Base-by-base conservation (phyloP, 495 filamentous ascomycete genomes). In the Podospora pseudocomata region DNA sequence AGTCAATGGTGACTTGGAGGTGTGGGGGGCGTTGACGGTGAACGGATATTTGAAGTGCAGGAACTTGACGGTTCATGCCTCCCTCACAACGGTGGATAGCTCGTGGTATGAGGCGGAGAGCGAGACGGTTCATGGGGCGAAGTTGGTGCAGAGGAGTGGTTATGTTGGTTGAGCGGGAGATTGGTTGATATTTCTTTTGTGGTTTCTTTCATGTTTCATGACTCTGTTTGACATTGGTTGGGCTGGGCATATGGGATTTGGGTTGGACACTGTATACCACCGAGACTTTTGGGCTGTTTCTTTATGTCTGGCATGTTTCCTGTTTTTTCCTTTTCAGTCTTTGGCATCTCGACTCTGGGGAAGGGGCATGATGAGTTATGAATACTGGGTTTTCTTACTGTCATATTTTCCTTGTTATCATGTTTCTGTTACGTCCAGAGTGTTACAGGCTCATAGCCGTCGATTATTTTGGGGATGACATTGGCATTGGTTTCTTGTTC, bases 41-140 rank as follows among this genome's bases (percentile, higher is more conserved):
- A 74, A 79, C 27, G 79, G 79, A 27, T 78, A 72, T 67, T 60
- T 80, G 78, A 79, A 75, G 65, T 80, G 79, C 70, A 75, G 71
- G 68, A 72, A 62, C 9, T 60, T 80, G 49, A 77, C 76, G 27
- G 74, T 76, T 15, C 79, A 80, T 64, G 78, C 75, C 19, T 76
- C 76, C 3, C 65, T 80, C 54, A 80, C 79, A 0, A 79, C 78
- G 6, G 78, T 80, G 11, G 76, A 79, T 61, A 69, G 78, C 30
- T 80, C 78, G 58, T 75, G 71, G 71, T 80, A 80, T 49, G 67
- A 78, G 28, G 74, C 72, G 5, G 75, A 77, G 39, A 67, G 67
- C 26, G 76, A 79, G 68, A 72, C 68, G n/a, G 70, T 80, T 1
- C 75, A 76, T 44, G 79, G 79, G 7, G 75, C 79, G 11, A 79